Evolutionary conservation across 805 yeast species (phyloP), one percentile per base, ranked within the genome.

Genomic region (Isabelozyma gotoi): DNA sequence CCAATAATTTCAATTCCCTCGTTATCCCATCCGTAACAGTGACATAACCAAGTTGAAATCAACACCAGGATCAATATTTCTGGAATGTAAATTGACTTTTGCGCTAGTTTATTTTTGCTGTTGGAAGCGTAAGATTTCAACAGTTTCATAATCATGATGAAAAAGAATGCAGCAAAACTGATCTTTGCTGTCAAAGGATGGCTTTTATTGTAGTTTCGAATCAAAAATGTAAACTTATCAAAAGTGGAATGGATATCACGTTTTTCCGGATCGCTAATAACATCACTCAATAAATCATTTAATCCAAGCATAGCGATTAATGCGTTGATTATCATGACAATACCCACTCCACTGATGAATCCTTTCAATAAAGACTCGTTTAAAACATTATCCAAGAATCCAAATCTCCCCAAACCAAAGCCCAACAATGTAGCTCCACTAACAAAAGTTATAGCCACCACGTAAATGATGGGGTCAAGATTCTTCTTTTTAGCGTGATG

Each of bases 41-140:
- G 57, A 7, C 87, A 79, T 6, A 85, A 57, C 3, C 78, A 43
- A 0, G 91, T 81, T 0, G 85, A 71, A 0, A 79, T 55, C 0
- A 81, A 67, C 1, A 92, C 90, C n/a, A 86, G 85, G 3, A 85
- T 53, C 44, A 92, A 68, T 32, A 92, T 91, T 51, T 92, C 98
- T 0, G 99, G 98, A 24, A 94, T 62, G 46, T 85, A 86, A 0
- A 82, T 74, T 8, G 80, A 73, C 45, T 71, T 64, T 31, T 71
- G 46, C 42, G 43, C 47, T 44, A 48, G 40, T 10, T 40, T 52
- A 15, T 44, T 48, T 16, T 50, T 48, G n/a, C 54, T 52, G 19
- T 47, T 59, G 3, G 55, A 45, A 3, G 63, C 64, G 39, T 61
- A 52, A 20, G 72, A 53, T 51, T 65, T 67, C 43, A 69, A 65